phyloP scores from a whole-genome alignment of 176 grass and related monocot species.

The Cenchrus purpureus region DNA sequence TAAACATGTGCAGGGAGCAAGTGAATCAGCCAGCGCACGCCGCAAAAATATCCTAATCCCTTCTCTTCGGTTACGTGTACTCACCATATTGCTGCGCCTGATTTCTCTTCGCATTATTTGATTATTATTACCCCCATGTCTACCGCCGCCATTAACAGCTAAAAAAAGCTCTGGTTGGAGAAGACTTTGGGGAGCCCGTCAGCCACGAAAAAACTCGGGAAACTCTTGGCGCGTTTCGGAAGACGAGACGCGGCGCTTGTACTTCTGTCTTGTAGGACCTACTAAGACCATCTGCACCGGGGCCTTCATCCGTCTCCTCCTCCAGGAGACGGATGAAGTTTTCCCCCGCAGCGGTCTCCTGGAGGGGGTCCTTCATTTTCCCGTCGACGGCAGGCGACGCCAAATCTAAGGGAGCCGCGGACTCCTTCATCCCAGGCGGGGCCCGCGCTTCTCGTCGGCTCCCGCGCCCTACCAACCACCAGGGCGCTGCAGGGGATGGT shows the following conservation, averaged over 20 bases:
- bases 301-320: too few relatives aligned
- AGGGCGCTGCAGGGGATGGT: too few relatives aligned
- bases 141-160: not conserved
- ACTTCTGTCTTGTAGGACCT: conserved; percentile 17
- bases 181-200: not conserved
- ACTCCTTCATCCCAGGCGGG: too few relatives aligned
- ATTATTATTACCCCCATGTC: not conserved
- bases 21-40: conserved; percentile 3
- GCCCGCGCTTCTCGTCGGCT: too few relatives aligned
- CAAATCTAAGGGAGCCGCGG: too few relatives aligned
- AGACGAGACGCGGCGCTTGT: not conserved
- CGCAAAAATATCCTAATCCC: not conserved
- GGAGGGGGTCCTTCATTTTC: too few relatives aligned
- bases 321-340: too few relatives aligned
- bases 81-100: not conserved
- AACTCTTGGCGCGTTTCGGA: not conserved
- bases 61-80: conserved; percentile 1
- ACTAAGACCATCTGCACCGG: too few relatives aligned
- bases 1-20: not conserved
- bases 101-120: too few relatives aligned
- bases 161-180: not conserved
- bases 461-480: too few relatives aligned
- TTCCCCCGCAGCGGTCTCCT: too few relatives aligned
- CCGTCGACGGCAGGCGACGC: too few relatives aligned
- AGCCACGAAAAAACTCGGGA: conserved; percentile 4